These are phyloP conservation scores for Penicillium sp. DNA, from an alignment of 2,329 filamentous ascomycete genomes.

Conservation along the genomic window DNA sequence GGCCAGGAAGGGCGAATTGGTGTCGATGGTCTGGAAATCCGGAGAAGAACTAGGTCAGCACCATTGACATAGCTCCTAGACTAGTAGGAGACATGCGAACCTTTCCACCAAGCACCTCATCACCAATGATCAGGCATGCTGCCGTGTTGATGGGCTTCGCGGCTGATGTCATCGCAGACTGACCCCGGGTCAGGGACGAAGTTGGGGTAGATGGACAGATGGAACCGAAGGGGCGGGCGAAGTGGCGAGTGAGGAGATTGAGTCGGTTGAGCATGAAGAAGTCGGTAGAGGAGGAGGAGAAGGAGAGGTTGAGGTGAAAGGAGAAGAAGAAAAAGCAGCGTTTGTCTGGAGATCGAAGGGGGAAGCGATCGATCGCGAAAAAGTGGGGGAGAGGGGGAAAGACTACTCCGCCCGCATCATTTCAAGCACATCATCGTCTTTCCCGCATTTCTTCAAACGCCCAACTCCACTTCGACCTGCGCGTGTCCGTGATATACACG, in stretches of 20 bases:
- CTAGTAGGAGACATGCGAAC: conserved; percentile 54
- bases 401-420: conserved; percentile 29
- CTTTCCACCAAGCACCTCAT: conserved; percentile 95
- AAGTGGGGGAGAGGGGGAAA: conserved; percentile 28
- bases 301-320: conserved; percentile 9
- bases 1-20: conserved; percentile 69
- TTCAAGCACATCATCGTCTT: conserved; percentile 14
- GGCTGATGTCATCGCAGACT: conserved; percentile 53
- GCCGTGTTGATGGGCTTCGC: conserved; percentile 79
- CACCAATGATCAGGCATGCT: conserved; percentile 93
- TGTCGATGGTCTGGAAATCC: conserved; percentile 63
- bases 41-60: not conserved
- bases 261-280: conserved; percentile 75
- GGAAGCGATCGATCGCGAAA: not conserved
- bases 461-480: not conserved
- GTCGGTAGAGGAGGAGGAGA: conserved; percentile 10
- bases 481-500: not conserved
- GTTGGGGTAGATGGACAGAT: conserved; percentile 53
- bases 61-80: not conserved
- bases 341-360: conserved; percentile 4
- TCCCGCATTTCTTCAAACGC: conserved; percentile 18
- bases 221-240: conserved; percentile 68
- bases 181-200: conserved; percentile 31
- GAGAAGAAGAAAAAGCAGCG: conserved; percentile 1
- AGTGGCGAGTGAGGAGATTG: conserved; percentile 73